These are phyloP conservation scores for Vitis riparia DNA, from an alignment of 164 flowering plant species.

Conservation along the genomic window DNA sequence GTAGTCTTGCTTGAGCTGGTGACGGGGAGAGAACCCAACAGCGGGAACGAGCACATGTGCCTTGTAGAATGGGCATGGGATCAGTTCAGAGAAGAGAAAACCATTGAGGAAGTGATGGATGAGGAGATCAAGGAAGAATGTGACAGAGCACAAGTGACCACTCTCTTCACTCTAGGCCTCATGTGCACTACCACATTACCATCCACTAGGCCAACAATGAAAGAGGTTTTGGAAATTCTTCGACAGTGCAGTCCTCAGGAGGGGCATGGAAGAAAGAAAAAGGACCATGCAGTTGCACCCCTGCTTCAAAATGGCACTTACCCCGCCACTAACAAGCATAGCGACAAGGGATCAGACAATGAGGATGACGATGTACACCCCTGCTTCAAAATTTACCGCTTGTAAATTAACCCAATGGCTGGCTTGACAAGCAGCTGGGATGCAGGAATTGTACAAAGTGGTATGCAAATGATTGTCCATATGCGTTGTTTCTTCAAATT, in stretches of 20 bases:
- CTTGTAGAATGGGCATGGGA: slow-evolving; percentile 84
- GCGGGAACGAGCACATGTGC: slow-evolving; percentile 47
- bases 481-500: no score
- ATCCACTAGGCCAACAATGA: slow-evolving; percentile 72
- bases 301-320: slow-evolving; percentile 32
- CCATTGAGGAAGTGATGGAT: slow-evolving; percentile 45
- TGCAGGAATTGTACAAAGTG: no score
- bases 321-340: slow-evolving; percentile 26
- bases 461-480: no score
- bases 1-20: slow-evolving; percentile 80
- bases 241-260: slow-evolving; percentile 23
- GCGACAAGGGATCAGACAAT: slow-evolving; percentile 25
- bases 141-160: slow-evolving; percentile 49
- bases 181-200: slow-evolving; percentile 65
- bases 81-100: slow-evolving; percentile 39
- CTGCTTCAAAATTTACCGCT: background rate
- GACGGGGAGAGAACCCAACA: slow-evolving; percentile 67
- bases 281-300: slow-evolving; percentile 41
- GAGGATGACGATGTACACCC: slow-evolving; percentile 13
- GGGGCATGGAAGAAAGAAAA: slow-evolving; percentile 15
- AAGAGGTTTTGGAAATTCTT: slow-evolving; percentile 64
- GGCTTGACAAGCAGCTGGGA: no score
- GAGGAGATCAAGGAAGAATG: slow-evolving; percentile 40
- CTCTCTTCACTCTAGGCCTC: slow-evolving; percentile 64
- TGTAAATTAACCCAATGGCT: background rate